phyloP scores from a whole-genome alignment of 2,329 filamentous ascomycete species.

The Myriosclerotinia scirpicola region DNA sequence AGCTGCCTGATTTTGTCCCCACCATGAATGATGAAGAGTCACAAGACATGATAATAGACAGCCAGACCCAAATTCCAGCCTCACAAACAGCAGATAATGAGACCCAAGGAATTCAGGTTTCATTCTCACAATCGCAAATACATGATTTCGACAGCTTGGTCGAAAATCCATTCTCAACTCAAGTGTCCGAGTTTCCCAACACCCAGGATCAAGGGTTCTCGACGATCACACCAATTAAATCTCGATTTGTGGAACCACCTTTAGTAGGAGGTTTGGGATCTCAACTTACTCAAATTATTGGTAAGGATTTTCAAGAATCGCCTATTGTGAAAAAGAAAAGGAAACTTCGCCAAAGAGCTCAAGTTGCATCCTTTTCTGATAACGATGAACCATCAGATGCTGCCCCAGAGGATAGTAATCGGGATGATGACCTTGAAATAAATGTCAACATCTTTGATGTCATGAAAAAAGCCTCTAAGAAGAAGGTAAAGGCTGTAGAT shows the following conservation, averaged over 20 bases:
- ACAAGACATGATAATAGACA: slow-evolving; percentile 50
- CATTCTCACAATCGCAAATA: slow-evolving; percentile 61
- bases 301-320: slow-evolving; percentile 56
- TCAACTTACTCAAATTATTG: slow-evolving; percentile 25
- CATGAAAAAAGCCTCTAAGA: slow-evolving; percentile 66
- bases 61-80: slow-evolving; percentile 46
- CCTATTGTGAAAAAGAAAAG: slow-evolving; percentile 64
- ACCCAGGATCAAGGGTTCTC: slow-evolving; percentile 82
- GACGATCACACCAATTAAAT: slow-evolving; percentile 68
- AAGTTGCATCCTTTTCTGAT: slow-evolving; percentile 46
- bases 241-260: slow-evolving; percentile 61
- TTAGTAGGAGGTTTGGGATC: slow-evolving; percentile 67
- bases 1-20: slow-evolving; percentile 47
- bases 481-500: slow-evolving; percentile 48
- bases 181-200: slow-evolving; percentile 69
- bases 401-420: slow-evolving; percentile 27
- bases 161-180: slow-evolving; percentile 49
- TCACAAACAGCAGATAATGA: slow-evolving; percentile 44
- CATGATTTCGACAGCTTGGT: slow-evolving; percentile 59
- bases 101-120: slow-evolving; percentile 49
- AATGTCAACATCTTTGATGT: slow-evolving; percentile 46
- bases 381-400: slow-evolving; percentile 34
- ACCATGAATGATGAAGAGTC: slow-evolving; percentile 45
- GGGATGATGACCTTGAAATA: slow-evolving; percentile 43
- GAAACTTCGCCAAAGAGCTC: slow-evolving; percentile 51